Conservation (phyloP, 2,329 filamentous ascomycete genomes). For the Phoma sp. region DNA sequence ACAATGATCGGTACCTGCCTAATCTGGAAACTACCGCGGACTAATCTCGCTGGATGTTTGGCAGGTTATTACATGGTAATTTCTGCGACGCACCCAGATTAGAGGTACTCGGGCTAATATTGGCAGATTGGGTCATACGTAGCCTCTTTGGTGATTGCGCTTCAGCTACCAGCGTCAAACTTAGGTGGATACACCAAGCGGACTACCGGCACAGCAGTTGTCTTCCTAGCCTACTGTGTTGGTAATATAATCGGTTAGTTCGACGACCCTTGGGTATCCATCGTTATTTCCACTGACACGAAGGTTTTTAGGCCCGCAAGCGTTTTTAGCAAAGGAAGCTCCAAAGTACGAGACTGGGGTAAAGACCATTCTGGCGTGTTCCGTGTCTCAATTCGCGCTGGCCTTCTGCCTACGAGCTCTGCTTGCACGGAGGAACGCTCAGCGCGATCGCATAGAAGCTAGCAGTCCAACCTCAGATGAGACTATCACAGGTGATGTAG, state of each 20-base stretch:
- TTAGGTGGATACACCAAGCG: conserved; percentile 47
- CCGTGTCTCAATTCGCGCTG: conserved; percentile 51
- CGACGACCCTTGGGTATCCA: neutral
- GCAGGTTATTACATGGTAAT: conserved; percentile 59
- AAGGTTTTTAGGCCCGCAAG: conserved; percentile 42
- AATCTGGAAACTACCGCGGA: conserved; percentile 57
- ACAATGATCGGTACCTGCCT: conserved; percentile 58
- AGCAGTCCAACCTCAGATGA: no score
- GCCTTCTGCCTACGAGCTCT: conserved; percentile 18
- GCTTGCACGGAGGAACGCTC: no score
- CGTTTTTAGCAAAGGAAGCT: conserved; percentile 54
- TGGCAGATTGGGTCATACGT: conserved; percentile 52
- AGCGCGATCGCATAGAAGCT: no score
- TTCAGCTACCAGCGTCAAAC: conserved; percentile 60
- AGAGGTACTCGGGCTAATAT: neutral
- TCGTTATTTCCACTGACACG: no score
- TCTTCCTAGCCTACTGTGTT: conserved; percentile 55
- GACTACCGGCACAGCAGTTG: conserved; percentile 54
- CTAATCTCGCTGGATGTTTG: conserved; percentile 54
- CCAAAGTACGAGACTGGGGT: conserved; percentile 61
- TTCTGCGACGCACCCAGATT: no score
- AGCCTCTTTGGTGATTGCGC: conserved; percentile 59
- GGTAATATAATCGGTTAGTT: conserved; percentile 52
- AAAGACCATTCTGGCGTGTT: conserved; percentile 58
- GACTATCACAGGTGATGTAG: no score